Evolutionary conservation across 352 stramenopile genomes (phyloP).

Genomic region (Lagenidium sp.): DNA sequence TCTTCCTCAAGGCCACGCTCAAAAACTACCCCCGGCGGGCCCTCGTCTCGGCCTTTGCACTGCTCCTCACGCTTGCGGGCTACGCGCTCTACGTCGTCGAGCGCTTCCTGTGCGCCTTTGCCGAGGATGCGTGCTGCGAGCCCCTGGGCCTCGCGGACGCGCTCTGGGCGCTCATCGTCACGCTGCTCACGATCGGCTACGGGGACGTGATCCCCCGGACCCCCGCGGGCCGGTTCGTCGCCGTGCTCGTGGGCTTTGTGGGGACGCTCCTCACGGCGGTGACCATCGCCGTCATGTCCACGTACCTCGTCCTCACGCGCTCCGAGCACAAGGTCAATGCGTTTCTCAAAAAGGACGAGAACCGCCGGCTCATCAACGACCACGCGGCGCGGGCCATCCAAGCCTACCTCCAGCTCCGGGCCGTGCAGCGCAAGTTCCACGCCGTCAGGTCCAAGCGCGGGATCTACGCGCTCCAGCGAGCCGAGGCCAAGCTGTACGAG

Average conservation of each 20-base stretch:
- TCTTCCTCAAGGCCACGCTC: conserved; percentile 71
- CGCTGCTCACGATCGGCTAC: conserved; percentile 66
- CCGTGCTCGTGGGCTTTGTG: conserved; percentile 36
- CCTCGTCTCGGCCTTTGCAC: conserved; percentile 27
- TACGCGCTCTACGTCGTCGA: conserved; percentile 67
- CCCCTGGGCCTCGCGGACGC: conserved; percentile 42
- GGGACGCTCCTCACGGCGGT: conserved; percentile 51
- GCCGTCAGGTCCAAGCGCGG: conserved; percentile 10
- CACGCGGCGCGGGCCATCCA: conserved; percentile 54
- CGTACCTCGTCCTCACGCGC: conserved; percentile 59
- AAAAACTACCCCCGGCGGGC: conserved; percentile 53
- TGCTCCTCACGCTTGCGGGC: conserved; percentile 31
- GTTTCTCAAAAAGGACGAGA: conserved; percentile 70
- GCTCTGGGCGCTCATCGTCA: conserved; percentile 62
- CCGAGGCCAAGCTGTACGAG: conserved; percentile 55
- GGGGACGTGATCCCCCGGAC: conserved; percentile 57
- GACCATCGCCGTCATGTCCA: conserved; percentile 72
- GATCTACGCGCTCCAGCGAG: conserved; percentile 10
- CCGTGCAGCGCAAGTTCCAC: conserved; percentile 25
- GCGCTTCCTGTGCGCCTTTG: conserved; percentile 61
- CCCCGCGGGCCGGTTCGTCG: conserved; percentile 29
- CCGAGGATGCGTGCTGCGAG: conserved; percentile 35
- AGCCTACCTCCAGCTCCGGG: conserved; percentile 45
- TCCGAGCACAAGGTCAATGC: conserved; percentile 76
- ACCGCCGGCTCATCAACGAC: conserved; percentile 44